These are phyloP conservation scores for Colletotrichum eleusines DNA, from an alignment of 2,329 filamentous ascomycete genomes.

Conservation along the genomic window DNA sequence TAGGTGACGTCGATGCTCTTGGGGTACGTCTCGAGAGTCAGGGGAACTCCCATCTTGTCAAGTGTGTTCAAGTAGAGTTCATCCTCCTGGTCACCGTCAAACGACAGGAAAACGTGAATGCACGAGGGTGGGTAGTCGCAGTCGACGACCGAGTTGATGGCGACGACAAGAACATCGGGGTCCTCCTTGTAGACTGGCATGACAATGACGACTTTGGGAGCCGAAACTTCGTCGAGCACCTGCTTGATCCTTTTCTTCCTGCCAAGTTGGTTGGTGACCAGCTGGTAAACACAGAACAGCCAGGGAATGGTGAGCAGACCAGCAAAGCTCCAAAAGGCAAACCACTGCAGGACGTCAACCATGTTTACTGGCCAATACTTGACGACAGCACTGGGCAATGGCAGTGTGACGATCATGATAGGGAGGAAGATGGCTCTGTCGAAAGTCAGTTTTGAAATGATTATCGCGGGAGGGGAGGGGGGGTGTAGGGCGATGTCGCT, in stretches of 20 bases:
- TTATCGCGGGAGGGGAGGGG: too few species aligned
- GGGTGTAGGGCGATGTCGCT: background rate
- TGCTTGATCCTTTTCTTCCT: conserved; percentile 85
- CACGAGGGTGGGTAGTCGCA: conserved; percentile 94
- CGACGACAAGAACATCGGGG: conserved; percentile 84
- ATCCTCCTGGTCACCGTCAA: conserved; percentile 90
- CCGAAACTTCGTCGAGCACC: conserved; percentile 84
- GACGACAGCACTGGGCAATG: conserved; percentile 79
- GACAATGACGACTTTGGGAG: conserved; percentile 93
- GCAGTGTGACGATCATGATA: conserved; percentile 93
- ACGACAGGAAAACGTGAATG: conserved; percentile 94
- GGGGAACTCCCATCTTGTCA: conserved; percentile 83
- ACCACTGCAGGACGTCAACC: conserved; percentile 86
- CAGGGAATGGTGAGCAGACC: conserved; percentile 87
- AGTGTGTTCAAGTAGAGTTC: conserved; percentile 91
- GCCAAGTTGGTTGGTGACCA: conserved; percentile 88
- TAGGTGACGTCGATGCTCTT: conserved; percentile 92
- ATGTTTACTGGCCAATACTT: conserved; percentile 77
- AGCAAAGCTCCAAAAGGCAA: conserved; percentile 94
- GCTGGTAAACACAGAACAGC: conserved; percentile 92
- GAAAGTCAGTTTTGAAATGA: conserved; percentile 36
- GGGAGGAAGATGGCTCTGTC: conserved; percentile 84
- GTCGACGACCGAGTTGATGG: conserved; percentile 90
- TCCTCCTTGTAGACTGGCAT: conserved; percentile 98
- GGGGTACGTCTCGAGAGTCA: conserved; percentile 82